phyloP scores from a whole-genome alignment of 2,329 filamentous ascomycete species.

The Metarhizium humberi region DNA sequence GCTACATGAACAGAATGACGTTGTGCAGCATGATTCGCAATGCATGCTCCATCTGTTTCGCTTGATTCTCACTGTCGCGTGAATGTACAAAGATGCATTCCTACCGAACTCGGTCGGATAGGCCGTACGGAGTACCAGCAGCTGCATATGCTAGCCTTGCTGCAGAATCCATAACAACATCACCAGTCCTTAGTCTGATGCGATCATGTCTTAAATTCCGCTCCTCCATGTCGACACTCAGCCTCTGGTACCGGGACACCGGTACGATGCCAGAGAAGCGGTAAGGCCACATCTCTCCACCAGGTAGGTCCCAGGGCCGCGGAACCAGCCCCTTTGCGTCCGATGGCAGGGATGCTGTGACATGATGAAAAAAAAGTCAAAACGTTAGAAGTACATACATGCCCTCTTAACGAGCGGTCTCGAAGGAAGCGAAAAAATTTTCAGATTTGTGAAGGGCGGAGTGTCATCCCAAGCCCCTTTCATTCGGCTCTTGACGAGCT shows the following conservation, averaged over 20 bases:
- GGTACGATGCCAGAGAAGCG: not conserved
- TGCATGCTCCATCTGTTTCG: not conserved
- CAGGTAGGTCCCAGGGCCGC: not conserved
- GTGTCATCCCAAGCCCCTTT: not conserved
- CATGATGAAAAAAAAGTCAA: not conserved
- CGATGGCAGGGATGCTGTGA: not conserved
- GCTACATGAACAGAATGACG: too few species aligned
- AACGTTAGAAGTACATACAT: not conserved
- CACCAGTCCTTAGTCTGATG: not conserved
- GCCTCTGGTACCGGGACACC: not conserved
- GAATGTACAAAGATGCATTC: not conserved
- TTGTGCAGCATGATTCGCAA: not conserved
- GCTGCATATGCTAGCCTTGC: not conserved
- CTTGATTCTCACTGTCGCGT: not conserved
- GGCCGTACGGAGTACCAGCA: not conserved
- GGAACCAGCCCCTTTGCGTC: conserved; percentile 2
- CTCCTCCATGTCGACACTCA: not conserved
- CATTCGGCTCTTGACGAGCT: not conserved
- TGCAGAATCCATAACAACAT: not conserved
- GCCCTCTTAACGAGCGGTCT: not conserved
- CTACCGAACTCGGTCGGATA: not conserved
- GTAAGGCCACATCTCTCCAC: not conserved
- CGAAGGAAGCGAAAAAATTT: not conserved
- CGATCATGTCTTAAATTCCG: not conserved
- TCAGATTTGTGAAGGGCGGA: not conserved